Percentiles rank a stretch among this genome's conserved stretches.
phyloP scores from a whole-genome alignment of 495 filamentous ascomycete genomes.

The Lasiosphaeriaceae sp. region DNA sequence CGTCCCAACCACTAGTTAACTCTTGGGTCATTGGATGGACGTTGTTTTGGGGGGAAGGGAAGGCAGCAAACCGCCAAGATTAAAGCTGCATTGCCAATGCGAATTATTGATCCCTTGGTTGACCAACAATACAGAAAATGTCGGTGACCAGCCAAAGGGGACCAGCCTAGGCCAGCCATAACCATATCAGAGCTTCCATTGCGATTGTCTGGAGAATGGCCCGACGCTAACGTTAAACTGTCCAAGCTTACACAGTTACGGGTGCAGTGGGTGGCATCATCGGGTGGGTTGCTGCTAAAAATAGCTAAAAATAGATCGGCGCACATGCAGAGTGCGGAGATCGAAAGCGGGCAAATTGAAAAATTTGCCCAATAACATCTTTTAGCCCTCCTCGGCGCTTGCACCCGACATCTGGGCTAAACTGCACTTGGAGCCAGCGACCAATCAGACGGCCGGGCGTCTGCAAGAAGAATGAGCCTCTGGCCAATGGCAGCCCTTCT shows the following conservation, averaged over 20 bases:
- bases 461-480: background rate
- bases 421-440: background rate
- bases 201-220: background rate
- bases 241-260: background rate
- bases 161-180: no score
- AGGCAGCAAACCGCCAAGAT: background rate
- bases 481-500: slow-evolving; percentile 1
- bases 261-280: no score
- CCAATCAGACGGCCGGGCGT: slow-evolving; percentile 14
- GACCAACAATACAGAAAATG: background rate
- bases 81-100: background rate
- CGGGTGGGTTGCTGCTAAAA: slow-evolving; percentile 21
- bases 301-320: slow-evolving; percentile 31
- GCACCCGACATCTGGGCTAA: slow-evolving; percentile 14
- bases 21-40: no score
- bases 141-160: background rate
- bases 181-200: background rate
- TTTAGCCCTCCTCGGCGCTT: slow-evolving; percentile 29
- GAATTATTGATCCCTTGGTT: background rate
- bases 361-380: slow-evolving; percentile 22
- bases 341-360: slow-evolving; percentile 26
- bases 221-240: background rate
- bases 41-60: no score
- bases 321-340: slow-evolving; percentile 13
- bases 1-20: no score